Evolutionary conservation across 306 rosid species (phyloP).

Genomic region (Inga leiocalycina): DNA sequence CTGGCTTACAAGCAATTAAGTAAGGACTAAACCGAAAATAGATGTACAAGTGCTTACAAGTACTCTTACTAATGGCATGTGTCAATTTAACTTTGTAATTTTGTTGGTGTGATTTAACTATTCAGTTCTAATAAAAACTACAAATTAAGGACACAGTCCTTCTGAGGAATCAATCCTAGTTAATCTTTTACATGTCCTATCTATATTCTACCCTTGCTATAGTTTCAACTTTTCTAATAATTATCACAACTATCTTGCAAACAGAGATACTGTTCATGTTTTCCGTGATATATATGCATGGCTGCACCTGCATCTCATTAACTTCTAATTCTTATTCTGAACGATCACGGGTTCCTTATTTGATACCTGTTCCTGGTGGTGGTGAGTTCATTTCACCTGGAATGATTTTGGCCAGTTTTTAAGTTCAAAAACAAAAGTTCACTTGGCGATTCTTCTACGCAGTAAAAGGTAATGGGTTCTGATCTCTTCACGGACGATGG

Average conservation of each 20-base stretch:
- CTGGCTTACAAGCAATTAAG: background rate
- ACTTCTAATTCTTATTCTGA: background rate
- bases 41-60: background rate
- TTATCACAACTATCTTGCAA: background rate
- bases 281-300: background rate
- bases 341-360: background rate
- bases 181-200: no score
- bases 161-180: background rate
- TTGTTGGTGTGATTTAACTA: background rate
- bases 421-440: background rate
- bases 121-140: background rate
- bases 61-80: background rate
- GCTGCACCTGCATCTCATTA: background rate
- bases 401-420: background rate
- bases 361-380: background rate
- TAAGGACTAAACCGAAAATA: background rate
- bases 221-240: background rate
- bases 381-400: background rate
- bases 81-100: background rate
- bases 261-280: background rate
- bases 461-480: background rate
- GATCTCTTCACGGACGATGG: slow-evolving; percentile 21
- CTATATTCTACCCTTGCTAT: background rate
- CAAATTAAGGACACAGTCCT: background rate
- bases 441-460: background rate